phyloP scores from a whole-genome alignment of 352 stramenopile genomes.

The Pythium coloratum region DNA sequence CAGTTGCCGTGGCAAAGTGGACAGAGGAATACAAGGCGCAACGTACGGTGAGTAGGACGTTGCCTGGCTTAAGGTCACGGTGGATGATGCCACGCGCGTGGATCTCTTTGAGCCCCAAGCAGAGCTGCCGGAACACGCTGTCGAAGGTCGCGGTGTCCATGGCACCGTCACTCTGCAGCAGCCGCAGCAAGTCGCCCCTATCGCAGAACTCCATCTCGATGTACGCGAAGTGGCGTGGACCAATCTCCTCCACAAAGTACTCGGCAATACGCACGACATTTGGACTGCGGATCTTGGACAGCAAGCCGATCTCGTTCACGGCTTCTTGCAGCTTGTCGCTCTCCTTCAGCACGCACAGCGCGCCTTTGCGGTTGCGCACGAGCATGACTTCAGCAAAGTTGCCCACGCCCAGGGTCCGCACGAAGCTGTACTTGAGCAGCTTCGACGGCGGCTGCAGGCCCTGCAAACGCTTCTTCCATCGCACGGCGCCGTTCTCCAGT shows the following conservation, averaged over 20 bases:
- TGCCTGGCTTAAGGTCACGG: slow-evolving; percentile 76
- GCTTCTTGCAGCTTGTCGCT: slow-evolving; percentile 79
- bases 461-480: slow-evolving; percentile 59
- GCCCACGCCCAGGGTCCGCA: slow-evolving; percentile 60
- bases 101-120: slow-evolving; percentile 65
- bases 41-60: slow-evolving; percentile 70
- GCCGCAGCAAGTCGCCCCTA: slow-evolving; percentile 45
- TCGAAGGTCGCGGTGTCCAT: slow-evolving; percentile 51
- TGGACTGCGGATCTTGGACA: slow-evolving; percentile 55
- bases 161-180: slow-evolving; percentile 43
- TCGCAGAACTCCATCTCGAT: slow-evolving; percentile 86
- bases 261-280: slow-evolving; percentile 72
- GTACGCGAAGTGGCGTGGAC: slow-evolving; percentile 74
- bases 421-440: slow-evolving; percentile 63
- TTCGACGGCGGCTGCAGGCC: slow-evolving; percentile 51
- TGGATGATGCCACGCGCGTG: slow-evolving; percentile 68
- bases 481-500: slow-evolving; percentile 32
- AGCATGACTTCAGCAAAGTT: slow-evolving; percentile 84
- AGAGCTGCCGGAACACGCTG: slow-evolving; percentile 66
- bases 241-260: slow-evolving; percentile 82
- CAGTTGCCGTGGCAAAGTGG: background rate
- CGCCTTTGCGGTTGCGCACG: slow-evolving; percentile 40
- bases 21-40: background rate
- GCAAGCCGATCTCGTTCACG: slow-evolving; percentile 72
- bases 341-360: slow-evolving; percentile 72